Base-by-base conservation (phyloP, 1,139 yeast species). In the Candida sp. region DNA sequence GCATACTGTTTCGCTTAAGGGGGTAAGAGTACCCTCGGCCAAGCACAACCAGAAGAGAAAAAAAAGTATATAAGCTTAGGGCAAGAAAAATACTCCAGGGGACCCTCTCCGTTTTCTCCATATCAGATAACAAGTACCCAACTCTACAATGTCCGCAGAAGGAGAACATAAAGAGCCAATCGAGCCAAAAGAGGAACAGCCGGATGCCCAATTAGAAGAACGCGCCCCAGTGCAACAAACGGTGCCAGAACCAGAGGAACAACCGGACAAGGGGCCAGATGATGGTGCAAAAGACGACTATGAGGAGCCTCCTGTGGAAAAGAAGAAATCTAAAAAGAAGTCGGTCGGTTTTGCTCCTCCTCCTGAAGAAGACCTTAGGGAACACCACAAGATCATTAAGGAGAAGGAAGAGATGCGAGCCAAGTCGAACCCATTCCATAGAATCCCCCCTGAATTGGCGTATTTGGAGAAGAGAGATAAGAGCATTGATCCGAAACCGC, bases 291-390 rank as follows among this genome's bases (percentile, higher is more conserved):
- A 33, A 2, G 35, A 45, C 3, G 34, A 8, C 4, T 22, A 26
- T 23, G 37, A 41, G 34, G 39, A 27, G n/a, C 17, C 17, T 17
- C 27, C 41, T 3, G 33, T 44, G 12, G 26, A 28, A 37, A 42
- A 9, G 27, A 47, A 28, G n/a, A 50, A 53, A 33, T 44, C 51
- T 28, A 56, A 54, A 50, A 69, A 63, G 54, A 69, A 71, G 54
- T 60, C 70, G 23, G 81, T 76, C 6, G 80, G 79, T 2, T 77
- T 77, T 66, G 80, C 79, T 7, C 69, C 74, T 2, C 66, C 68
- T 7, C 80, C 80, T 1, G 65, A 58, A 39, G 75, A 73, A 52
- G 78, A 74, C 35, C 61, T 76, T 17, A 56, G 61, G 46, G 70
- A 70, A 34, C 78, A 73, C 53, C 80, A 74, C 52, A 58, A 63